Conservation (phyloP, 768 basidiomycete species). For the Mycena capillaripes region DNA sequence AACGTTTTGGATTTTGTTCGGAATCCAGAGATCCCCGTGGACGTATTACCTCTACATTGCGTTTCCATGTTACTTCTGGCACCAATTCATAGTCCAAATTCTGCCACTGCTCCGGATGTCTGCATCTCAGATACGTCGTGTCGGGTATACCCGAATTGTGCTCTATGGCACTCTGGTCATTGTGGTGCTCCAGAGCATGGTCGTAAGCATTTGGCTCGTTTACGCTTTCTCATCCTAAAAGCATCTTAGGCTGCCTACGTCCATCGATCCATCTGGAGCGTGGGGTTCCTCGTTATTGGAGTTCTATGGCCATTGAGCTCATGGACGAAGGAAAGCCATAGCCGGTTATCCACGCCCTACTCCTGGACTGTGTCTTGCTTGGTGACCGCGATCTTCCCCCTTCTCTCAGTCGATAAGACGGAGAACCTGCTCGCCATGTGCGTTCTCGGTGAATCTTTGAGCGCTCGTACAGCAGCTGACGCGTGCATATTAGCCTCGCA, state of each 20-base stretch:
- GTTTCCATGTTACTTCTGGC: constrained; percentile 87
- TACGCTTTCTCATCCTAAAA: constrained; percentile 41
- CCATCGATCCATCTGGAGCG: constrained; percentile 78
- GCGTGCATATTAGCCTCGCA: constrained; percentile 16
- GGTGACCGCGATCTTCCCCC: constrained; percentile 74
- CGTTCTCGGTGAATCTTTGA: constrained; percentile 39
- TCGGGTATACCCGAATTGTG: constrained; percentile 34
- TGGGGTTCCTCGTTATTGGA: constrained; percentile 73
- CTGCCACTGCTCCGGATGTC: constrained; percentile 33
- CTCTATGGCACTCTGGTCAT: constrained; percentile 51
- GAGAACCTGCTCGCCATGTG: constrained; percentile 76
- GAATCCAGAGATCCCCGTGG: constrained; percentile 75
- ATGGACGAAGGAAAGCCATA: constrained; percentile 58
- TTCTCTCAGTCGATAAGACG: constrained; percentile 78
- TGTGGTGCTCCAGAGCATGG: constrained; percentile 74
- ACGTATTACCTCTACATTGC: constrained; percentile 82
- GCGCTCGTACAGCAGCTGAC: constrained; percentile 18
- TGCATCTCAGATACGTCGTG: constrained; percentile 1
- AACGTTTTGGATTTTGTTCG: constrained; percentile 65
- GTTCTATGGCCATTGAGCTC: constrained; percentile 71
- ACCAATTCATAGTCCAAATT: constrained; percentile 58
- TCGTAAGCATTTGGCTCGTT: constrained; percentile 60
- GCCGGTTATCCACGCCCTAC: constrained; percentile 42
- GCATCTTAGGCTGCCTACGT: constrained; percentile 72
- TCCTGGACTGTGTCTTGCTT: constrained; percentile 68